A percentile compares a stretch with the other conserved stretches of the same genome.
phyloP scores from a whole-genome alignment of 78 protist genomes.

The Thecamonas trahens region DNA sequence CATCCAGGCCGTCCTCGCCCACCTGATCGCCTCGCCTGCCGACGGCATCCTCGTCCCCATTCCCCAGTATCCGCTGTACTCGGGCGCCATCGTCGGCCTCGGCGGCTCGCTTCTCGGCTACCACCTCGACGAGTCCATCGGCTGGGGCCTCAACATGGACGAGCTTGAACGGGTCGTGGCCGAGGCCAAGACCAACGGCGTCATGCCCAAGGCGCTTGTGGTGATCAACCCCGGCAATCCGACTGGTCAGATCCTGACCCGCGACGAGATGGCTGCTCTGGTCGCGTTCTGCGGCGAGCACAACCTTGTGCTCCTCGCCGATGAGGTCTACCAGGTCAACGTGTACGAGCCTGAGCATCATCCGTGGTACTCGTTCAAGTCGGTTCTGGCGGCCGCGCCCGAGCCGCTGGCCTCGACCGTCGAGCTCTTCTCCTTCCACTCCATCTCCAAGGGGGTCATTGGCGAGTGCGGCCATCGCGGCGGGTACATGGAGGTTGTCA shows the following conservation, averaged over 20 bases:
- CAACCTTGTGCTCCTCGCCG: slow-evolving; percentile 87
- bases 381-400: no score
- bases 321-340: slow-evolving; percentile 98
- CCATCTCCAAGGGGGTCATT: slow-evolving; percentile 93
- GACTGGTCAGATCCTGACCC: slow-evolving; percentile 87
- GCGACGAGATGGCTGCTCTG: slow-evolving; percentile 17
- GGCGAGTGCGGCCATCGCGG: slow-evolving; percentile 98
- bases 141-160: no score
- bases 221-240: slow-evolving; percentile 99
- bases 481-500: slow-evolving; percentile 88
- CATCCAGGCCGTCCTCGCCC: slow-evolving; percentile 40
- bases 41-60: slow-evolving; percentile 94
- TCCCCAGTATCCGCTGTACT: slow-evolving; percentile 99
- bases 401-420: no score
- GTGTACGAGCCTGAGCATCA: slow-evolving; percentile 55
- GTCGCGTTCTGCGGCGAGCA: slow-evolving; percentile 57
- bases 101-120: slow-evolving; percentile 82
- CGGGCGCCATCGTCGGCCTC: slow-evolving; percentile 85
- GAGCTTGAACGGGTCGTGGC: slow-evolving; percentile 21
- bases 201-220: slow-evolving; percentile 73
- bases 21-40: slow-evolving; percentile 36
- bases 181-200: slow-evolving; percentile 48
- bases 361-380: slow-evolving; percentile 85
- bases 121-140: slow-evolving; percentile 76
- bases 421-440: slow-evolving; percentile 91